Conservation (phyloP, 331 rosid genomes). For the Acacia pycnantha region DNA sequence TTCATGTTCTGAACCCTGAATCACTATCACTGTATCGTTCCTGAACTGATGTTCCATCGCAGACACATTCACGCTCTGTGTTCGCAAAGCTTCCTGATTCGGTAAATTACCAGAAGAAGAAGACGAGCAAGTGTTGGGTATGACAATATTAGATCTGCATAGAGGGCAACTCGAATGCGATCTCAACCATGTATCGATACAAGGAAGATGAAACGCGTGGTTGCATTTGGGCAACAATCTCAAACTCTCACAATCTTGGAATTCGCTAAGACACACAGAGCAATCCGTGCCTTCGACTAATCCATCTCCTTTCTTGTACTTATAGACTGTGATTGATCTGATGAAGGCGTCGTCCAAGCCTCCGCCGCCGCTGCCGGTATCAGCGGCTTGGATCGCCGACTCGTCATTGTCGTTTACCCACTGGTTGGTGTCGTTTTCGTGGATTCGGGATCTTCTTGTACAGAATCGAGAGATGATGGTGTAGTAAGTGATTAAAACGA, state of each 20-base stretch:
- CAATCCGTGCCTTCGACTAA: conserved; percentile 66
- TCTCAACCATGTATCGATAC: conserved; percentile 78
- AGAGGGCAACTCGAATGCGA: conserved; percentile 73
- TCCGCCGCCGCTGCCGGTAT: too few relatives aligned
- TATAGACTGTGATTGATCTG: conserved; percentile 56
- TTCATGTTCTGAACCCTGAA: conserved; percentile 41
- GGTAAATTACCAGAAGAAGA: not conserved
- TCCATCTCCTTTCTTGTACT: conserved; percentile 47
- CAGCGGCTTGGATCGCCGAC: too few relatives aligned
- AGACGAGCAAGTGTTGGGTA: not conserved
- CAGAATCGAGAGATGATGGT: too few relatives aligned
- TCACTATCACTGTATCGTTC: conserved; percentile 35
- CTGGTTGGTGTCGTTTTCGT: too few relatives aligned
- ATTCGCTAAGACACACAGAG: conserved; percentile 79
- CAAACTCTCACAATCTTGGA: conserved; percentile 61
- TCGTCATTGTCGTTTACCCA: too few relatives aligned
- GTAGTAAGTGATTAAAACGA: too few relatives aligned
- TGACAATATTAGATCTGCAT: conserved; percentile 53
- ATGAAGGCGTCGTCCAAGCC: too few relatives aligned
- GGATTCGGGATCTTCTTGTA: too few relatives aligned
- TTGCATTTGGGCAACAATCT: conserved; percentile 70
- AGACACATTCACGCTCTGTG: conserved; percentile 9
- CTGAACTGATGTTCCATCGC: conserved; percentile 48
- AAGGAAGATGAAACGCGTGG: conserved; percentile 83
- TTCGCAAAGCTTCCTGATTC: conserved; percentile 26